A percentile compares a stretch with the other conserved stretches of the same genome.
These are phyloP conservation scores for Biscogniauxia marginata DNA, from an alignment of 2,329 filamentous ascomycete species.

Conservation along the genomic window DNA sequence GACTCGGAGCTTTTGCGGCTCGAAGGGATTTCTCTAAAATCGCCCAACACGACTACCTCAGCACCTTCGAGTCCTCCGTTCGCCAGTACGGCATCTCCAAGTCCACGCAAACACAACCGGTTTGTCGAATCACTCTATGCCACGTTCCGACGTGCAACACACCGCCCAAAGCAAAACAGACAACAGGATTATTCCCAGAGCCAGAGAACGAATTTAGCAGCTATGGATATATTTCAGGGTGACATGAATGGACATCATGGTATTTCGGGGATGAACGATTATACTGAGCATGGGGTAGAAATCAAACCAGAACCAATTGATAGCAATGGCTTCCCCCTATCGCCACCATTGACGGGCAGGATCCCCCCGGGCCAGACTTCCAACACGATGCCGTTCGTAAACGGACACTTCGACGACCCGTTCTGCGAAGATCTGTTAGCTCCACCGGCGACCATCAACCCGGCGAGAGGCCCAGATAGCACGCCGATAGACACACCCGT, in stretches of 20 bases:
- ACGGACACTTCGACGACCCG: conserved; percentile 31
- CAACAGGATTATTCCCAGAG: neutral
- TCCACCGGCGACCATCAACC: conserved; percentile 11
- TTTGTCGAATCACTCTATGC: conserved; percentile 29
- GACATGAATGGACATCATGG: conserved; percentile 14
- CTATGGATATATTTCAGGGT: conserved; percentile 1
- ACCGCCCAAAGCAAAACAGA: conserved; percentile 20
- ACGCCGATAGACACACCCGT: conserved; percentile 28
- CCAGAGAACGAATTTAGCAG: neutral
- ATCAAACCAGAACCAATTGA: conserved; percentile 23
- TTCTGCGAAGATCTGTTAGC: conserved; percentile 25
- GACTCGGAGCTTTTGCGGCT: conserved; percentile 48
- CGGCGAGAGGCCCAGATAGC: conserved; percentile 6
- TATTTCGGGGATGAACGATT: conserved; percentile 12
- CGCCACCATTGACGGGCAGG: conserved; percentile 30
- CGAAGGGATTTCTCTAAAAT: conserved; percentile 46
- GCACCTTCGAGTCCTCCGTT: conserved; percentile 25
- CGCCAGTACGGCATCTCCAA: conserved; percentile 25
- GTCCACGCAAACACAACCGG: conserved; percentile 27
- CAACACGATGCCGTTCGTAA: conserved; percentile 25
- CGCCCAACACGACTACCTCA: conserved; percentile 24
- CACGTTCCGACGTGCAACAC: conserved; percentile 27
- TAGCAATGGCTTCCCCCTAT: conserved; percentile 25
- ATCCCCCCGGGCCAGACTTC: conserved; percentile 23
- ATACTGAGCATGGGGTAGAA: conserved; percentile 13